Percentiles rank a stretch among this genome's conserved stretches.
These are phyloP conservation scores for Pinus albicaulis DNA, from an alignment of 75 land plant genomes.

Conservation along the genomic window DNA sequence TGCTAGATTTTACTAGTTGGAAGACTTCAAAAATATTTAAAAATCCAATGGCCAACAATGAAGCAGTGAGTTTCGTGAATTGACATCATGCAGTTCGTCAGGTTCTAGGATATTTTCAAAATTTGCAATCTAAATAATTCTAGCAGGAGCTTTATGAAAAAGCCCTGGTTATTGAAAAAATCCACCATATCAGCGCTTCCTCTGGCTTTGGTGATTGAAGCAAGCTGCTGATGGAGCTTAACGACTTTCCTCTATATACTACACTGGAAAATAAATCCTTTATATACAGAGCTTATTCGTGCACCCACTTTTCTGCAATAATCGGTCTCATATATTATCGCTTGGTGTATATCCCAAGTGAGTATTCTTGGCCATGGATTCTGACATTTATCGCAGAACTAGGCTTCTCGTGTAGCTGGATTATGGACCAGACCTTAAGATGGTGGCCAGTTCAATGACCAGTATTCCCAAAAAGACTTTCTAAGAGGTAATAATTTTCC, in stretches of 20 bases:
- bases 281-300: not conserved
- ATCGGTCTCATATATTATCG: not conserved
- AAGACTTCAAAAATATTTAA: too few species aligned
- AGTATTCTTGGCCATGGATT: not conserved
- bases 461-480: constrained; percentile 18
- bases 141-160: too few species aligned
- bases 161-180: too few species aligned
- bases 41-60: too few species aligned
- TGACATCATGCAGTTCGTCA: too few species aligned
- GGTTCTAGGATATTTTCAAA: too few species aligned
- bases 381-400: constrained; percentile 17
- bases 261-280: not conserved
- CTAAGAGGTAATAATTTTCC: not conserved
- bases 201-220: too few species aligned
- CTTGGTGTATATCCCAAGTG: not conserved
- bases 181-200: too few species aligned
- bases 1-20: too few species aligned
- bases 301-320: not conserved
- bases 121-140: too few species aligned
- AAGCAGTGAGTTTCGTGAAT: too few species aligned
- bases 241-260: not conserved
- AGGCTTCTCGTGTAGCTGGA: constrained; percentile 45
- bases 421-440: constrained; percentile 16
- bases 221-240: not conserved
- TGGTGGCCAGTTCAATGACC: constrained; percentile 18